These are phyloP conservation scores for Tylopilus sp. DNA, from an alignment of 1,284 basidiomycete species.

Conservation along the genomic window DNA sequence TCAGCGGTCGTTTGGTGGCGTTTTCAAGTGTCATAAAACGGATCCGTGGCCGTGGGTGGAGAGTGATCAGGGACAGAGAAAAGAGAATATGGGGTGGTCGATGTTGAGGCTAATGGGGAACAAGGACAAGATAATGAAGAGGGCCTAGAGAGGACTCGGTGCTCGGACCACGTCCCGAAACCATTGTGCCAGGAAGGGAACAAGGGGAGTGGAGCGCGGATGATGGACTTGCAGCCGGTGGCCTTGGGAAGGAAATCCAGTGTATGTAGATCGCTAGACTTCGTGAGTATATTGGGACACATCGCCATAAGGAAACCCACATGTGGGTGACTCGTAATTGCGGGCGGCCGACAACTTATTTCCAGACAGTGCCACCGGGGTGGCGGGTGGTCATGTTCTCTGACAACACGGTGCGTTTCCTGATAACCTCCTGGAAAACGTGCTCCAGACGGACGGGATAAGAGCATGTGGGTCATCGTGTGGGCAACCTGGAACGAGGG, in stretches of 20 bases:
- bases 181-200: neutral
- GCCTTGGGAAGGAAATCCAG: neutral
- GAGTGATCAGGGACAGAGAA: neutral
- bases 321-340: no score
- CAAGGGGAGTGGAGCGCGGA: neutral
- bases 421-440: no score
- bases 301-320: neutral
- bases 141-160: neutral
- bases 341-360: neutral
- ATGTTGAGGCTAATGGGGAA: neutral
- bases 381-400: neutral
- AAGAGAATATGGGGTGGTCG: neutral
- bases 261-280: neutral
- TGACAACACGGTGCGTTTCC: neutral
- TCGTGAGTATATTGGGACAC: neutral
- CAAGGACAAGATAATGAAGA: neutral
- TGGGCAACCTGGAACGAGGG: no score
- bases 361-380: neutral
- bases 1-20: constrained; percentile 1
- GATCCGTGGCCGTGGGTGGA: neutral
- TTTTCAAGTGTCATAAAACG: neutral
- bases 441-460: no score
- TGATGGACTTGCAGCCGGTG: neutral
- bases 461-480: no score
- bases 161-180: neutral